Evolutionary conservation across 1,284 basidiomycete genomes (phyloP), one percentile per base, ranked within the genome.

Genomic region (Marasmius oreades): DNA sequence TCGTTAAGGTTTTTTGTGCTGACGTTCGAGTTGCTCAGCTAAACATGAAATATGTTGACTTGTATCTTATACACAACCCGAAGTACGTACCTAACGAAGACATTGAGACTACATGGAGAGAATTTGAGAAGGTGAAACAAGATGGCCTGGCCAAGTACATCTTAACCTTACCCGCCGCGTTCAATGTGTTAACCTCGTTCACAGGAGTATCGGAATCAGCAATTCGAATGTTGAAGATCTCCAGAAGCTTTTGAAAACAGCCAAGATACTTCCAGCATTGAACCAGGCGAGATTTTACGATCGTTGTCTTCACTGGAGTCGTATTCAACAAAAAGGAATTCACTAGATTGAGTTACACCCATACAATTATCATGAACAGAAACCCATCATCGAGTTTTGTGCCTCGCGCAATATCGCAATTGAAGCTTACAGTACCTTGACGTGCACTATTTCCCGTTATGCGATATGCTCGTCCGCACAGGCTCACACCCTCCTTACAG

Each of bases 121-220:
- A 85, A 66, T 81, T 92, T 62, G 88, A 91, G 67, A 73, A 77
- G 56, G 69, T 90, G 39, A 81, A 84, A 61, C 75, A 80, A 47
- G 76, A 79, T 26, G 88, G 87, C 0, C 67, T 85, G 20, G 77
- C 82, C 16, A 87, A 79, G 86, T 85, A 57, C 36, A 70, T 6
- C 5, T 18, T 45, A 45, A 42, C 52, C 34, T 23, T 47, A 33
- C 51, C 22, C 24, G 1, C 39, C 42, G 4, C 23, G 24, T n/a
- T 20, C 23, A 16, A 31, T 31, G 28, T 31, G 11, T 20, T n/a
- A 31, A 16, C 39, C n/a, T 11, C 39, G 39, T n/a, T 18, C 53
- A 43, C 59, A 89, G 86, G 78, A 88, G 84, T 63, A 90, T 91
- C 61, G 90, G 89, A n/a, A 86, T 92, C 52, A 89, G 86, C 70